These are phyloP conservation scores for Jamesozyma piceae DNA, from an alignment of 805 yeast genomes.

Conservation along the genomic window DNA sequence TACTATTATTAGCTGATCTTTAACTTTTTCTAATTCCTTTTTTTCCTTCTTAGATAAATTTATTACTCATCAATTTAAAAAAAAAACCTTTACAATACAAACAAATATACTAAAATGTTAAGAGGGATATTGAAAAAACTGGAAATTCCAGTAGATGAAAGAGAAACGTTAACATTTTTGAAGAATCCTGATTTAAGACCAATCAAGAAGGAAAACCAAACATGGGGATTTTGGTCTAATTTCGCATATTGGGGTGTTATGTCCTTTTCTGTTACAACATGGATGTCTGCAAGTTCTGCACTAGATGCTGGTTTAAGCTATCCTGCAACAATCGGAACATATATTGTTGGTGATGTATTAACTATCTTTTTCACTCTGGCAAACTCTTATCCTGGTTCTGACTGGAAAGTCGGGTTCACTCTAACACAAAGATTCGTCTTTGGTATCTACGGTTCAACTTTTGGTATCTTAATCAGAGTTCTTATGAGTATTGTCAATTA, in stretches of 20 bases:
- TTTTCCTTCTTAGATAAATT: no score
- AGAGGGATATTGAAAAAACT: conserved; percentile 10
- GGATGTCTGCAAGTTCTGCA: conserved; percentile 39
- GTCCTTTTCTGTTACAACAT: conserved; percentile 37
- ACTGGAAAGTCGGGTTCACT: conserved; percentile 43
- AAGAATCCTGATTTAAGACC: conserved; percentile 29
- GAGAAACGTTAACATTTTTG: conserved; percentile 23
- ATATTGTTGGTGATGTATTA: conserved; percentile 39
- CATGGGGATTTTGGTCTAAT: conserved; percentile 34
- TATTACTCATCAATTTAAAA: no score
- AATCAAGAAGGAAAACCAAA: conserved; percentile 21
- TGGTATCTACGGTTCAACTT: conserved; percentile 37
- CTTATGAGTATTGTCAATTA: conserved; percentile 40
- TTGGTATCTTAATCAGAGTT: conserved; percentile 31
- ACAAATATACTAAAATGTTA: no score
- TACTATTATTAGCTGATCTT: no score
- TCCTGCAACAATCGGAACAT: conserved; percentile 38
- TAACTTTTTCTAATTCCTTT: no score
- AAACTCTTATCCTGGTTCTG: conserved; percentile 40
- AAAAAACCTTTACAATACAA: no score
- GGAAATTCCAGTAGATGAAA: conserved; percentile 28
- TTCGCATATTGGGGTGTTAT: conserved; percentile 39
- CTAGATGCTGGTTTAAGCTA: conserved; percentile 38
- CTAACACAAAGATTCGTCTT: conserved; percentile 38
- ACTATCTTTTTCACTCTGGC: conserved; percentile 37